Base-by-base conservation (phyloP, 345 rosid genomes). In the Camelina sativa region DNA sequence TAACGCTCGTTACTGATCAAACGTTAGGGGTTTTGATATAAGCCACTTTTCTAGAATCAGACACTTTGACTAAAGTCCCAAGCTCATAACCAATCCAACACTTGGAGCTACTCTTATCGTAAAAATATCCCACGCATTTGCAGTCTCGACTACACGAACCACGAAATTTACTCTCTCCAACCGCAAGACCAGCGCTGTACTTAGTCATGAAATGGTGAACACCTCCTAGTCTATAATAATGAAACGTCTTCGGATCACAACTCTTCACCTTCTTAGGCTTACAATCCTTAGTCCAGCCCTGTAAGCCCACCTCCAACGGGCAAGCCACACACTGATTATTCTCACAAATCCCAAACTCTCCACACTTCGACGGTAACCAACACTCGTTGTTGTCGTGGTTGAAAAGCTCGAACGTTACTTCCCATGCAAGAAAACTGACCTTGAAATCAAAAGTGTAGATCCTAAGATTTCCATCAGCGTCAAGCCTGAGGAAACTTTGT, bases 251-350 rank as follows among this genome's bases (percentile, higher is more conserved):
- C 0, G 78, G 65, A 48, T 32, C 55, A 61, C 91, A 84, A 61
- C 72, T 75, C 34, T 64, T 25, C 61, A 67, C 9, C 47, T 76
- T 81, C 25, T 73, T 12, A 0, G 82, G 53, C n/a, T 50, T 44
- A 72, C 92, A 87, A 12, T 62, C 30, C 41, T 23, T 72, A 75
- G 72, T 79, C 88, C 89, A 87, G 0, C 88, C 86, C 67, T 66
- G 0, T 2, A 89, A 69, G 44, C 88, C 85, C 0, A 4, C 68
- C 0, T 79, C 77, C 0, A 77, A 61, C 7, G 86, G 95, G 73
- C 91, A 86, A 2, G 82, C 87, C 62, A 87, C 85, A 4, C 91
- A 89, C 22, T 82, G 86, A 59, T 62, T 80, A 13, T 83, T 79
- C 41, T 75, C 80, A 25, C 89, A 86, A 13, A 87, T 19, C n/a